Evolutionary conservation across 1,284 basidiomycete species (phyloP).

Genomic region (Apiotrichum siamense): DNA sequence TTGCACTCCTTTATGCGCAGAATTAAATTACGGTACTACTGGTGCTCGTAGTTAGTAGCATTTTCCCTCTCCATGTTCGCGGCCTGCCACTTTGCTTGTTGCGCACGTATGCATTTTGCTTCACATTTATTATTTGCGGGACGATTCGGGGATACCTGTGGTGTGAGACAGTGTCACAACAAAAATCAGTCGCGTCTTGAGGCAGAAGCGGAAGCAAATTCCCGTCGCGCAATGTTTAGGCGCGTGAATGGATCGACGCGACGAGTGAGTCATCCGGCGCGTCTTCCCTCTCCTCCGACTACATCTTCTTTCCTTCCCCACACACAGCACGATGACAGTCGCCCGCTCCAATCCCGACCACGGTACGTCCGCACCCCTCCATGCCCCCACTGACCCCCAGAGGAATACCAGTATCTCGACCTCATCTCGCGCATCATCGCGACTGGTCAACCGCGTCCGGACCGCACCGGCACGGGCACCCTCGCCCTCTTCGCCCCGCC

Average conservation of each 20-base stretch:
- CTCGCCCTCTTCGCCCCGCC: conserved; percentile 84
- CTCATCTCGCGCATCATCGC: conserved; percentile 71
- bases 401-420: conserved; percentile 79
- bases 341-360: conserved; percentile 29
- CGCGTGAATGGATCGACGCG: background rate
- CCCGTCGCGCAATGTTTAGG: background rate
- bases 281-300: background rate
- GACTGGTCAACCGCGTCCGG: conserved; percentile 67
- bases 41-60: background rate
- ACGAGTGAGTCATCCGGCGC: background rate
- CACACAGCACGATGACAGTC: conserved; percentile 6
- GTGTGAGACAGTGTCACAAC: background rate
- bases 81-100: too few species aligned
- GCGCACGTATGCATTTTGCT: background rate
- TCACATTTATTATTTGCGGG: background rate
- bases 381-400: conserved; percentile 35
- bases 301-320: background rate
- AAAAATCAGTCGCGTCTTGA: background rate
- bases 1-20: background rate
- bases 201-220: background rate
- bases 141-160: too few species aligned
- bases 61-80: too few species aligned
- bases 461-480: conserved; percentile 89
- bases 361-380: conserved; percentile 21
- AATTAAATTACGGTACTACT: background rate